Evolutionary conservation across 2,329 filamentous ascomycete genomes (phyloP), one percentile per base, ranked within the genome.

Genomic region (Microdochium trichocladiopsis): DNA sequence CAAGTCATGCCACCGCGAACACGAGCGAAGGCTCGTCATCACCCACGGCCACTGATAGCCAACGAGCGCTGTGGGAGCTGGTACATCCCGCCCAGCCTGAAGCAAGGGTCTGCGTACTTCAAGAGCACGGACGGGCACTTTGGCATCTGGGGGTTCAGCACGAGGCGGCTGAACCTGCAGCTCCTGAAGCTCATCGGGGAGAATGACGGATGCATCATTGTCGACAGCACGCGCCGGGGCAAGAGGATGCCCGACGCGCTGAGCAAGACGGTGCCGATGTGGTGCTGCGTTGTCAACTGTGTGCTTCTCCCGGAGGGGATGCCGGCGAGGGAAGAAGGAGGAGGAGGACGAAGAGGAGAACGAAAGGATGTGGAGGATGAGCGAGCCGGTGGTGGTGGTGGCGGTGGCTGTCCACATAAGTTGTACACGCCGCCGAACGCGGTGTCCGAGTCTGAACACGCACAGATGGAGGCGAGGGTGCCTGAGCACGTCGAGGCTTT

Each of bases 81-180:
- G 94, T 97, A 97, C 67, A 87, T 97, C 24, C 71, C 75, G 31
- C 86, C 86, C 0, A 68, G 68, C 8, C 63, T 63, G 24, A 94
- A 93, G 69, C 71, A 66, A 1, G 88, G 82, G 28, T 91, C 88
- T 58, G 89, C 87, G 28, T 99, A 97, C 70, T 99, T 97, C 72
- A 99, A 99, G 76, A 95, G 90, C 70, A 99, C 94, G 2, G 94
- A 99, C 71, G 94, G 94, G 1, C 94, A 99, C 67, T 84, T 85
- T 50, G 86, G 89, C 9, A 85, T 95, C 63, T 99, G 94, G 94
- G 82, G 85, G 55, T 96, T 97, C 65, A 96, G 89, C 69, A 80
- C 86, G 22, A 75, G 94, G 56, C 78, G 94, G 57, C 70, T 97
- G 62, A 99, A 99, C 65, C 65, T 96, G 61, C 88, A 95, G 57